phyloP scores from a whole-genome alignment of 345 rosid genomes.

The Cardamine occulta region DNA sequence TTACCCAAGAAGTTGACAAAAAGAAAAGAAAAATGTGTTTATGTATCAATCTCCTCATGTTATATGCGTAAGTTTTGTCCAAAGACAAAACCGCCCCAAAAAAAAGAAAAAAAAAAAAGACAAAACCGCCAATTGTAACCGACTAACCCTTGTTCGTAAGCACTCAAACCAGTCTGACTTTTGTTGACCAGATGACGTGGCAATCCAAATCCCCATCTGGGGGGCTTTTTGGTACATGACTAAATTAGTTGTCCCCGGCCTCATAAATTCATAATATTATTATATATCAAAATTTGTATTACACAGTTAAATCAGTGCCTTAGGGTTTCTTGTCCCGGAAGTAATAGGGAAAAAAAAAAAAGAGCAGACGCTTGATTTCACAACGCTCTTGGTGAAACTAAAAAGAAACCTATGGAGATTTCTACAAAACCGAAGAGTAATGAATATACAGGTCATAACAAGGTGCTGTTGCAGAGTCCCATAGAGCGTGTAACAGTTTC shows the following conservation, averaged over 20 bases:
- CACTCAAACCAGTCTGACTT: neutral
- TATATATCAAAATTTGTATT: slow-evolving; percentile 2
- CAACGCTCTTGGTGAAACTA: neutral
- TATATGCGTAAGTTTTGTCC: slow-evolving; percentile 5
- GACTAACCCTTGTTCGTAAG: neutral
- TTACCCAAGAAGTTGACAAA: slow-evolving; percentile 21
- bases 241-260: neutral
- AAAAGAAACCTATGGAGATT: slow-evolving; percentile 20
- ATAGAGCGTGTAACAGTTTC: neutral
- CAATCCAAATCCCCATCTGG: neutral
- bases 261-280: neutral
- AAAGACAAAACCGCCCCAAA: slow-evolving; percentile 18
- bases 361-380: neutral
- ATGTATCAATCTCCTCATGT: slow-evolving; percentile 24
- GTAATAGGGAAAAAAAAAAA: slow-evolving; percentile 3
- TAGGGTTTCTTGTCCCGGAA: slow-evolving; percentile 4
- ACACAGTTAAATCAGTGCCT: slow-evolving; percentile 10
- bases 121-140: slow-evolving; percentile 11
- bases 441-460: slow-evolving; percentile 20
- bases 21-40: neutral
- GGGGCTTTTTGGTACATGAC: neutral
- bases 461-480: neutral
- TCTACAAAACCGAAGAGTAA: slow-evolving; percentile 1
- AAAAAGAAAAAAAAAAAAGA: neutral
- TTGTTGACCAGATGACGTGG: slow-evolving; percentile 23